A percentile compares a stretch with the other conserved stretches of the same genome.
These are phyloP conservation scores for Boletellus ananas DNA, from an alignment of 768 basidiomycete species.

Conservation along the genomic window DNA sequence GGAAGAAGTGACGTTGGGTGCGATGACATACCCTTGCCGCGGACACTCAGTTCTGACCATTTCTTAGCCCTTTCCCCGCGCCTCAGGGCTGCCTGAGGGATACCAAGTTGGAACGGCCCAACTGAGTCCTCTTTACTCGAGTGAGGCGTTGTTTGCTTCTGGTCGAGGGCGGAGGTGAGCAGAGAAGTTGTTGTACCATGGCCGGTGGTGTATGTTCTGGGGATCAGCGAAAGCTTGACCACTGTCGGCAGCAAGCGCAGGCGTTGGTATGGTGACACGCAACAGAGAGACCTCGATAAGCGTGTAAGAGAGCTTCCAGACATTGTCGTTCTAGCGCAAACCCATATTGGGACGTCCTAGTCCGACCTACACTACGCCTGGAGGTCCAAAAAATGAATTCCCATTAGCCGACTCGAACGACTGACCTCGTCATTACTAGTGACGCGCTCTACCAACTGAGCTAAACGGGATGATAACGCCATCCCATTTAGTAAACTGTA, in stretches of 20 bases:
- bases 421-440: slow-evolving; percentile 71
- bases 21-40: slow-evolving; percentile 62
- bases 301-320: slow-evolving; percentile 2
- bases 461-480: slow-evolving; percentile 29
- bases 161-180: slow-evolving; percentile 64
- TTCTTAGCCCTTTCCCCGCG: slow-evolving; percentile 58
- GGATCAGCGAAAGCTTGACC: neutral
- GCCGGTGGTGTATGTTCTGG: slow-evolving; percentile 45
- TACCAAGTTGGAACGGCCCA: slow-evolving; percentile 76
- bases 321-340: slow-evolving; percentile 9
- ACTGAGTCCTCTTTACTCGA: slow-evolving; percentile 53
- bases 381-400: slow-evolving; percentile 18
- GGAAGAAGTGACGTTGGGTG: neutral
- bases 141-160: slow-evolving; percentile 40
- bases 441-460: slow-evolving; percentile 59
- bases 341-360: neutral
- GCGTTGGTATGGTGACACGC: neutral
- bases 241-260: neutral
- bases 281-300: slow-evolving; percentile 8
- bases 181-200: slow-evolving; percentile 44
- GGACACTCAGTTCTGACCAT: slow-evolving; percentile 75
- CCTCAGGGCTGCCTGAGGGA: slow-evolving; percentile 52
- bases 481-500: neutral
- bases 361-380: too few species aligned
- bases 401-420: slow-evolving; percentile 60